phyloP scores from a whole-genome alignment of 805 yeast genomes.

The Wickerhamomyces bisporus region DNA sequence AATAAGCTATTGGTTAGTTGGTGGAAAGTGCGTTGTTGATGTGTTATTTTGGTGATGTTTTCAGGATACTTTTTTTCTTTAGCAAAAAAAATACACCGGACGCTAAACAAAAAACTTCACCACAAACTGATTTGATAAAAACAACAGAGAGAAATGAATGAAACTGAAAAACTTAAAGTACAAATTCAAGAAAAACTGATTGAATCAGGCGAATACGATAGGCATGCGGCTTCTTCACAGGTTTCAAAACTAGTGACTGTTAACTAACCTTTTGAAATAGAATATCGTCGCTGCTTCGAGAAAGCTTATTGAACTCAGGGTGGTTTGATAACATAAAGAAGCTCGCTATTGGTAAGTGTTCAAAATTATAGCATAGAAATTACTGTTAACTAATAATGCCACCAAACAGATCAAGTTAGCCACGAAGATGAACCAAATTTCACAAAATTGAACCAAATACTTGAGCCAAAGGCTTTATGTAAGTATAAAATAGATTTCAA shows the following conservation, averaged over 20 bases:
- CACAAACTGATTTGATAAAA: neutral
- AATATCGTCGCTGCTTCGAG: slow-evolving; percentile 57
- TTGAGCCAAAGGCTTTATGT: slow-evolving; percentile 65
- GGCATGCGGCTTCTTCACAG: slow-evolving; percentile 27
- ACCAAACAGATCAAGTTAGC: slow-evolving; percentile 35
- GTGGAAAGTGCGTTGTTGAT: neutral
- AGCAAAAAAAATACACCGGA: neutral
- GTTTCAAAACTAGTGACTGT: too few relatives aligned
- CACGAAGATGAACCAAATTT: slow-evolving; percentile 44
- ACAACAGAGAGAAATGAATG: slow-evolving; percentile 1
- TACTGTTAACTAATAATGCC: too few relatives aligned
- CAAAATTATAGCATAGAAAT: too few relatives aligned
- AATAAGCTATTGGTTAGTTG: neutral
- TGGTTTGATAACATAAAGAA: slow-evolving; percentile 77
- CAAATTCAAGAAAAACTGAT: slow-evolving; percentile 69
- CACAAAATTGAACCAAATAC: slow-evolving; percentile 41
- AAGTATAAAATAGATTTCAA: slow-evolving; percentile 19
- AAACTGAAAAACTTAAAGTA: slow-evolving; percentile 35
- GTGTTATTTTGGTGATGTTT: neutral
- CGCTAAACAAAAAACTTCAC: neutral
- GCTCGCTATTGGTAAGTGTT: slow-evolving; percentile 48
- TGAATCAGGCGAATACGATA: slow-evolving; percentile 75
- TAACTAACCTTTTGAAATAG: too few relatives aligned
- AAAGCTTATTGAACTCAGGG: slow-evolving; percentile 68
- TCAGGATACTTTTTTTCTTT: too few relatives aligned